Evolutionary conservation across 495 filamentous ascomycete genomes (phyloP).

Genomic region (Articulospora tetracladia): DNA sequence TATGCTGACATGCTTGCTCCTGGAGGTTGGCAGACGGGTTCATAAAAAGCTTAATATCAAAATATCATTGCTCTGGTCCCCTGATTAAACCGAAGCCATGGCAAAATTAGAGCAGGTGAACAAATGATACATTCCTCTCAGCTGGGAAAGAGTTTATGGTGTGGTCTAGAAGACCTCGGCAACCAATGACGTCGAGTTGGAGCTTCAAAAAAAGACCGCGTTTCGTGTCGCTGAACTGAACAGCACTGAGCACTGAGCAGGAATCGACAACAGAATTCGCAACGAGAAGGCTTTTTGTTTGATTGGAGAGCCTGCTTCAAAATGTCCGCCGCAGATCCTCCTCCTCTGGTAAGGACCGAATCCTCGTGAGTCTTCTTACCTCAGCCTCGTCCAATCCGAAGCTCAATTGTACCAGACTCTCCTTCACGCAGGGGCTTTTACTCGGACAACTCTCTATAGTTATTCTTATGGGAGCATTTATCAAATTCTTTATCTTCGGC

Average conservation of each 20-base stretch:
- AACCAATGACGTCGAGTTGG: conserved; percentile 13
- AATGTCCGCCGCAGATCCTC: conserved; percentile 35
- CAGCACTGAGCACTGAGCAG: conserved; percentile 5
- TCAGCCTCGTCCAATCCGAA: background rate
- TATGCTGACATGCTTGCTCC: background rate
- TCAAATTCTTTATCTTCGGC: conserved; percentile 99
- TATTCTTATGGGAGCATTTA: conserved; percentile 86
- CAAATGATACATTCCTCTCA: too few species aligned
- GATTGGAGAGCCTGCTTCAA: conserved; percentile 1
- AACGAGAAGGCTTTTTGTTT: background rate
- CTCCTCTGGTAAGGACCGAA: conserved; percentile 28
- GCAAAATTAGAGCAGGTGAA: background rate
- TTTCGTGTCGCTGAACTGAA: background rate
- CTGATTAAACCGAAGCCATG: background rate
- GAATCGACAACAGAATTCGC: conserved; percentile 1
- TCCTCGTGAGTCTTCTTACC: conserved; percentile 4
- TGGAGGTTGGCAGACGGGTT: too few species aligned
- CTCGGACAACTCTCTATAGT: conserved; percentile 91
- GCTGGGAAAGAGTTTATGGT: too few species aligned
- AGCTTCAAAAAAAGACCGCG: conserved; percentile 6
- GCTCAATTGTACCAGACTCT: conserved; percentile 49
- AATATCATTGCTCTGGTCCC: too few species aligned
- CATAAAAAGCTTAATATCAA: too few species aligned
- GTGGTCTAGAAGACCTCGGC: too few species aligned
- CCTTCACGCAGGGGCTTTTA: conserved; percentile 90